These are phyloP conservation scores for Sphagnum magellanicum DNA, from an alignment of 228 moss, liverwort and hornwort genomes.

Conservation along the genomic window DNA sequence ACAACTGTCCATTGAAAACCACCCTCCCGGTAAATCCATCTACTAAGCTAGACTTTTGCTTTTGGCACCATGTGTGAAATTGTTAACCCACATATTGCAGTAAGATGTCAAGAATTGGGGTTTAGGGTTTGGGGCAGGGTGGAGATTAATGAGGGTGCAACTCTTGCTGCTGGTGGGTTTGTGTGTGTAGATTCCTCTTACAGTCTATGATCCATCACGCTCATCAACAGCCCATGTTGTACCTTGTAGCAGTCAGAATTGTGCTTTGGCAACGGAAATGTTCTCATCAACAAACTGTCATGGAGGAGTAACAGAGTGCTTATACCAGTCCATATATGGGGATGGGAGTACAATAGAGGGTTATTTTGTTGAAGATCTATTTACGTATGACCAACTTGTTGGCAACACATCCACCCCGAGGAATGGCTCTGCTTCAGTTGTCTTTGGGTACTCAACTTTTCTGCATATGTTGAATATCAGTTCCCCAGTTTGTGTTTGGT, in stretches of 20 bases:
- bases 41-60: background rate
- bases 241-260: background rate
- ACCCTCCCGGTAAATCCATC: background rate
- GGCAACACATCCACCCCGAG: conserved; percentile 30
- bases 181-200: conserved; percentile 51
- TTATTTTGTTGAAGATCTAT: conserved; percentile 54
- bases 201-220: conserved; percentile 50
- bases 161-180: background rate
- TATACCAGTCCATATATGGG: conserved; percentile 35
- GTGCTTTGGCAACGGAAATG: background rate
- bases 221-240: conserved; percentile 17
- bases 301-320: background rate
- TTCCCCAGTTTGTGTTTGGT: too few species aligned
- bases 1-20: conserved; percentile 32
- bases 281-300: background rate
- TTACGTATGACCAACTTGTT: conserved; percentile 47
- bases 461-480: too few species aligned
- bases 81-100: background rate
- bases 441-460: conserved; percentile 60
- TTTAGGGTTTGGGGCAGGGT: background rate
- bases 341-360: conserved; percentile 80
- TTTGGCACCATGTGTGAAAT: background rate
- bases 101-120: background rate
- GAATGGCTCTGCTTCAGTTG: conserved; percentile 40
- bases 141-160: background rate